Conservation (phyloP, 2,329 filamentous ascomycete genomes). For the Chaetomium globosum region DNA sequence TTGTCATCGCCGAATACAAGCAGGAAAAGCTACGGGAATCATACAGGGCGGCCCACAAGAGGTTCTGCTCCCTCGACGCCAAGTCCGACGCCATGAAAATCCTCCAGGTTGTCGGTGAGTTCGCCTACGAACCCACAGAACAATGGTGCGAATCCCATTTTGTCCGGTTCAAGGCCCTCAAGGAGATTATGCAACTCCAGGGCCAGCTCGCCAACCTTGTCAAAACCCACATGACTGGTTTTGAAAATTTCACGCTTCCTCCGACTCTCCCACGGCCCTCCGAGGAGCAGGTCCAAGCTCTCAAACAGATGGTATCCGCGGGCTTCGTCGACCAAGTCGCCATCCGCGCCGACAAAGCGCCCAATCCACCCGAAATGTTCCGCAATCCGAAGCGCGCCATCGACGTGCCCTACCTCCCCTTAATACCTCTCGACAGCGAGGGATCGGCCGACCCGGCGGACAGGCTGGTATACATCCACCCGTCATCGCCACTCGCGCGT, state of each 20-base stretch:
- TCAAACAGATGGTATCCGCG: conserved; percentile 89
- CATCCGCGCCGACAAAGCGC: conserved; percentile 84
- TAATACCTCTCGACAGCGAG: conserved; percentile 65
- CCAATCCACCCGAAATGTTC: conserved; percentile 66
- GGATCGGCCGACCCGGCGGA: conserved; percentile 52
- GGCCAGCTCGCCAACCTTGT: conserved; percentile 81
- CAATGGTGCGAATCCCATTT: conserved; percentile 81
- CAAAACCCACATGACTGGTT: conserved; percentile 70
- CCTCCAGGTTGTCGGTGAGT: conserved; percentile 84
- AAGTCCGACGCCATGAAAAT: conserved; percentile 87
- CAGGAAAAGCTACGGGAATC: conserved; percentile 64
- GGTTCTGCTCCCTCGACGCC: conserved; percentile 79
- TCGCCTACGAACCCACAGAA: conserved; percentile 72
- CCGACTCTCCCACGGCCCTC: conserved; percentile 62
- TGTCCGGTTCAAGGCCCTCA: conserved; percentile 82
- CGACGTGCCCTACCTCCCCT: conserved; percentile 86
- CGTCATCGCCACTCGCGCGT: conserved; percentile 76
- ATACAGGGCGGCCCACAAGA: conserved; percentile 72
- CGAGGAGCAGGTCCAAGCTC: conserved; percentile 70
- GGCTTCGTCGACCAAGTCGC: conserved; percentile 95
- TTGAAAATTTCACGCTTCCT: conserved; percentile 57
- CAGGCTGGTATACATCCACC: conserved; percentile 82
- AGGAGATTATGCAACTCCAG: conserved; percentile 81
- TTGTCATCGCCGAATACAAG: conserved; percentile 71
- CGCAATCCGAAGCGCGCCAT: conserved; percentile 81